Base-by-base conservation (phyloP, 805 yeast genomes). In the Clavispora vitiphila region DNA sequence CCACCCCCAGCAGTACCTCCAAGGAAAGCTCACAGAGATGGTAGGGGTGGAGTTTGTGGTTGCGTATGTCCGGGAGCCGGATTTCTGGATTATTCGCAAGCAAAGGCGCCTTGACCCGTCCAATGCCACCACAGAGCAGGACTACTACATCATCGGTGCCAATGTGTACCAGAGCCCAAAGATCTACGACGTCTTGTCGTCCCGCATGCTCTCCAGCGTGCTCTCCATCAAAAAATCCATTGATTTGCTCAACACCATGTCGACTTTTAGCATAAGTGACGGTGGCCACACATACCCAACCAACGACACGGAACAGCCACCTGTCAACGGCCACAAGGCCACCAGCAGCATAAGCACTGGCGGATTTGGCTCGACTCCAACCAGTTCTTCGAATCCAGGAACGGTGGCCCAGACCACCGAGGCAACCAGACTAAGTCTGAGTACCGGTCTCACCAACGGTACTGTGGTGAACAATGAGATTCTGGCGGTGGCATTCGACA, bases 91-190 rank as follows among this genome's bases (percentile, higher is more conserved):
- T 21, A 78, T 91, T 8, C 72, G 95, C 43, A 89, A 90, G 57
- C 97, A 91, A 58, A 65, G 78, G 35, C 67, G 98, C 23, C 47
- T 72, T 4, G 65, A 74, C 26, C 77, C 81, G 6, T 67, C 68
- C 10, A 76, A 72, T 25, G 74, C 75, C 2, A 62, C 70, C 19
- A 71, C 82, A 0, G 54, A 86, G 9, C 80, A 86, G 22, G 95
- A 88, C 49, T 91, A 86, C 63, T 91, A 86, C 60, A 83, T 91
- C 36, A 80, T 89, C 31, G 96, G 96, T 4, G 95, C 96, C 15
- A 89, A 87, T 56, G 83, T 93, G 2, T 93, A 89, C 63, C 91
- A 86, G 79, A 83, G 96, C 0, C 97, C 97, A 0, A 67, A 78
- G 14, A 72, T 86, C 1, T 80, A 81, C 55, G 81, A 85, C 29